A percentile compares a stretch with the other conserved stretches of the same genome.
Conservation (phyloP, 805 yeast genomes). For the Zygoascus bituminiphila region DNA sequence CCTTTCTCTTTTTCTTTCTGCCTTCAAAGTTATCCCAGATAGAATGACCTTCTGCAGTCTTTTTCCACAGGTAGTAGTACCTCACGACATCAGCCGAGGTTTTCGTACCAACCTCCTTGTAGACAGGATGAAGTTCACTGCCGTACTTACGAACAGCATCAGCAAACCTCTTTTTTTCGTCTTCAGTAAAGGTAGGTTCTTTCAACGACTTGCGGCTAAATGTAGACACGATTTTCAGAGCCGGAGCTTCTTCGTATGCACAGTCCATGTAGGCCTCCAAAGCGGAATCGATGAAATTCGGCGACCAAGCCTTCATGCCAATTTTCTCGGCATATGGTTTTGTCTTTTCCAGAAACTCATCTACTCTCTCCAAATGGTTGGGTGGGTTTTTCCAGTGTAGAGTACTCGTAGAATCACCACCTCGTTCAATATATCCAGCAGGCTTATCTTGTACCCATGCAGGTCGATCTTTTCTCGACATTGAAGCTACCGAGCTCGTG, state of each 20-base stretch:
- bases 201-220: constrained; percentile 51
- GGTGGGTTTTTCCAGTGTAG: constrained; percentile 50
- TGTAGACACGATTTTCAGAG: constrained; percentile 38
- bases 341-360: constrained; percentile 48
- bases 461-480: constrained; percentile 42
- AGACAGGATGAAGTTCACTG: constrained; percentile 69
- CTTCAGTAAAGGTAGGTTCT: constrained; percentile 67
- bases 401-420: constrained; percentile 54
- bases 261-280: constrained; percentile 45
- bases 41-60: constrained; percentile 60
- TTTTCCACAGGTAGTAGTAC: constrained; percentile 87
- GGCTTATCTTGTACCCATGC: constrained; percentile 76
- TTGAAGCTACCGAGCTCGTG: not conserved
- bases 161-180: constrained; percentile 64
- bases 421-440: constrained; percentile 75
- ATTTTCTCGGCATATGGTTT: constrained; percentile 48
- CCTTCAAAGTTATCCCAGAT: constrained; percentile 84
- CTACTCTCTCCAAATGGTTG: constrained; percentile 31
- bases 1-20: constrained; percentile 30
- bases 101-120: constrained; percentile 62
- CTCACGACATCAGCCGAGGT: constrained; percentile 73
- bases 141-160: constrained; percentile 66
- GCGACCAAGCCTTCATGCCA: constrained; percentile 51
- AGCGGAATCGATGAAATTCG: constrained; percentile 76
- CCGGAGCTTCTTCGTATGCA: constrained; percentile 42